Conservation (phyloP, 352 stramenopile species). For the Globisporangium alternatum region DNA sequence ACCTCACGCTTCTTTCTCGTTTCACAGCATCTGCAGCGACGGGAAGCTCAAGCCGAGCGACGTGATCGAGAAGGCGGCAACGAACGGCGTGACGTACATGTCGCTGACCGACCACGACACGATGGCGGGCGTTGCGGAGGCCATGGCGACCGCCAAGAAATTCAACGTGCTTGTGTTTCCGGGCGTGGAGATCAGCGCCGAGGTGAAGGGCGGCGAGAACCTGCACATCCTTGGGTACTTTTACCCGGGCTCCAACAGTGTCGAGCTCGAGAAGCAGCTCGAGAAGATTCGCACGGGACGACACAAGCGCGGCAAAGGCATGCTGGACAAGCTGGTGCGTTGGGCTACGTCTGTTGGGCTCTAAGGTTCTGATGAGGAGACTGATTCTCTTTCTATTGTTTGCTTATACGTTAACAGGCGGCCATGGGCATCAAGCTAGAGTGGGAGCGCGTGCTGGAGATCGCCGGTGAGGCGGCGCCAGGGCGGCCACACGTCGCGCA, state of each 20-base stretch:
- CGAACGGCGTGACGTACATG: constrained; percentile 81
- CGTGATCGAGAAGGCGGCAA: constrained; percentile 72
- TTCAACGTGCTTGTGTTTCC: constrained; percentile 75
- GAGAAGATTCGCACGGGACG: constrained; percentile 75
- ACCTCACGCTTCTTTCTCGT: neutral
- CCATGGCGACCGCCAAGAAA: constrained; percentile 57
- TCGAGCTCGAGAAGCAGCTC: constrained; percentile 67
- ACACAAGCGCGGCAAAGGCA: constrained; percentile 79
- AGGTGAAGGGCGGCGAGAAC: constrained; percentile 82
- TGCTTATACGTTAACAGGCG: constrained; percentile 30
- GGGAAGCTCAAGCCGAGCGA: constrained; percentile 72
- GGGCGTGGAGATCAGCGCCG: constrained; percentile 83
- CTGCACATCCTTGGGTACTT: constrained; percentile 87
- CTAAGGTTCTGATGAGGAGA: neutral
- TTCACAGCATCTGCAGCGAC: constrained; percentile 69
- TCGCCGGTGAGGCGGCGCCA: constrained; percentile 78
- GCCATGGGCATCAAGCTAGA: constrained; percentile 77
- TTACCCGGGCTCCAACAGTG: constrained; percentile 72
- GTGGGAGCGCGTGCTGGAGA: constrained; percentile 79
- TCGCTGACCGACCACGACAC: constrained; percentile 86
- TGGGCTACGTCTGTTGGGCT: neutral
- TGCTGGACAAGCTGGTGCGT: constrained; percentile 79
- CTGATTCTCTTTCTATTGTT: neutral
- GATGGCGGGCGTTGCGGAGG: constrained; percentile 77
- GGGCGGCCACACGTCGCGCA: constrained; percentile 77